A percentile compares a stretch with the other conserved stretches of the same genome.
These are phyloP conservation scores for Malassezia dermatis DNA, from an alignment of 1,284 basidiomycete species.

Conservation along the genomic window DNA sequence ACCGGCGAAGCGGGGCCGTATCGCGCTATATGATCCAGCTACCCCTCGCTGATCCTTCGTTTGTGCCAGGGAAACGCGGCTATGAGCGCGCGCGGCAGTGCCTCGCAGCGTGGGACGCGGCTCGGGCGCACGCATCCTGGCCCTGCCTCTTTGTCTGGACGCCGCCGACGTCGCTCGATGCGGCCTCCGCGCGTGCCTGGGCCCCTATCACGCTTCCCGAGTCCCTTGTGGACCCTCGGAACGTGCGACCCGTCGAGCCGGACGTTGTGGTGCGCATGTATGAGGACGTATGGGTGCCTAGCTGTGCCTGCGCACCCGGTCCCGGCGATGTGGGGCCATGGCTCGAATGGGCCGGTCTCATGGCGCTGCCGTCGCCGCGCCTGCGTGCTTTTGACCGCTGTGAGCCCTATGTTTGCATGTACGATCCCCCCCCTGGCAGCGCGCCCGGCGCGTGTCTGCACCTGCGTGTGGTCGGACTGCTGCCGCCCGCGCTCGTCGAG, in stretches of 20 bases:
- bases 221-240: background rate
- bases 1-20: conserved; percentile 29
- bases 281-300: conserved; percentile 10
- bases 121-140: conserved; percentile 13
- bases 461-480: background rate
- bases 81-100: conserved; percentile 31
- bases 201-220: conserved; percentile 2
- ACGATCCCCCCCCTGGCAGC: background rate
- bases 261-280: background rate
- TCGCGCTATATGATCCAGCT: conserved; percentile 37
- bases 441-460: background rate
- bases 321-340: background rate
- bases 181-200: conserved; percentile 2
- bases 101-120: conserved; percentile 28
- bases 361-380: conserved; percentile 2
- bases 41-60: conserved; percentile 30
- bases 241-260: background rate
- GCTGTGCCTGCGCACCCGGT: background rate
- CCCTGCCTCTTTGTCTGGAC: conserved; percentile 2
- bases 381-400: conserved; percentile 8
- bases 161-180: conserved; percentile 1
- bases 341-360: conserved; percentile 11
- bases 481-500: conserved; percentile 1
- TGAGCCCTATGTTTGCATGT: conserved; percentile 6
- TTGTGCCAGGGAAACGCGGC: conserved; percentile 38